Evolutionary conservation across 768 basidiomycete species (phyloP).

Genomic region (Calocybe cyanea): DNA sequence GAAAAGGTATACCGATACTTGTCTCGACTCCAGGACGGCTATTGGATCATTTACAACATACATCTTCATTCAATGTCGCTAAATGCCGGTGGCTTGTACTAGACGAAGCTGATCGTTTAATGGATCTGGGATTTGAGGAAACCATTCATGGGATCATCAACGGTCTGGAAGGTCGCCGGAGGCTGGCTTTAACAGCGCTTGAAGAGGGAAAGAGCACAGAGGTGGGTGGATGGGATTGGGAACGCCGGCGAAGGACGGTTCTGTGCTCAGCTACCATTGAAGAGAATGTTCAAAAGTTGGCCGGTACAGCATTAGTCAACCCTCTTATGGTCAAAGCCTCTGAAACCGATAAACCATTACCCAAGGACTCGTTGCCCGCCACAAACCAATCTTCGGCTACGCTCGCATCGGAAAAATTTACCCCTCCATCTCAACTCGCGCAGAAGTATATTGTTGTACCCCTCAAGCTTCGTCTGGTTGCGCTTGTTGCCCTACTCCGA

Average conservation of each 20-base stretch:
- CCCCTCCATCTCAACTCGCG: conserved; percentile 88
- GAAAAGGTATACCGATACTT: conserved; percentile 93
- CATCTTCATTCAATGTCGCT: conserved; percentile 85
- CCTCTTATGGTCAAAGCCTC: conserved; percentile 84
- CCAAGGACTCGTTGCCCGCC: conserved; percentile 13
- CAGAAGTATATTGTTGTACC: conserved; percentile 92
- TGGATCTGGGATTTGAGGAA: conserved; percentile 98
- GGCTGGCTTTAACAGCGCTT: conserved; percentile 66
- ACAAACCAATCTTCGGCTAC: conserved; percentile 14
- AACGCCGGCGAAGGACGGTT: conserved; percentile 71
- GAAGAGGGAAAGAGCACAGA: conserved; percentile 65
- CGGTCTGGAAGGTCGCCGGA: conserved; percentile 78
- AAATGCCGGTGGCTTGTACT: conserved; percentile 95
- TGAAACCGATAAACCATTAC: conserved; percentile 38
- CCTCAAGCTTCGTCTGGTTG: conserved; percentile 90
- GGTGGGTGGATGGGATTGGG: conserved; percentile 86
- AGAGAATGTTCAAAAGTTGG: conserved; percentile 91
- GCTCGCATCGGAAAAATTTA: conserved; percentile 58
- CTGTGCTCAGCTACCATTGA: conserved; percentile 96
- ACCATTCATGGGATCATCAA: conserved; percentile 87
- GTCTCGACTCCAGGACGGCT: conserved; percentile 95
- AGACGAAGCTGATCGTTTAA: conserved; percentile 95
- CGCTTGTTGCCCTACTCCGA: conserved; percentile 82
- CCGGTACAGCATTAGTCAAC: conserved; percentile 72
- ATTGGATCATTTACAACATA: conserved; percentile 95